A percentile compares a stretch with the other conserved stretches of the same genome.
phyloP scores from a whole-genome alignment of 129 eudicot genomes.

The Tagetes patula region DNA sequence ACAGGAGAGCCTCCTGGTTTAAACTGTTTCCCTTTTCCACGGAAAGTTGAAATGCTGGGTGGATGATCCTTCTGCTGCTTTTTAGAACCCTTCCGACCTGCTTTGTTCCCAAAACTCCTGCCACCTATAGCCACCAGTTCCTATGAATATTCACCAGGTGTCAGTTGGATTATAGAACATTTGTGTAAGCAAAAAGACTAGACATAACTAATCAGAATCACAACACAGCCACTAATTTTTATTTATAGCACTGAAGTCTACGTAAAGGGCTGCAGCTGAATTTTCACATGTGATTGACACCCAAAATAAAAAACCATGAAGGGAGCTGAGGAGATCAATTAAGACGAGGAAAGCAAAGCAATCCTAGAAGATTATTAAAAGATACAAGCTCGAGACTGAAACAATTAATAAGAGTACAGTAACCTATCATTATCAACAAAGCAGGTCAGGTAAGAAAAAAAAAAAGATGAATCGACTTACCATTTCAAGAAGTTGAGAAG shows the following conservation, averaged over 20 bases:
- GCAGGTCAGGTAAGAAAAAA: background rate
- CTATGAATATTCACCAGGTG: slow-evolving; percentile 36
- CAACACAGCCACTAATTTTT: background rate
- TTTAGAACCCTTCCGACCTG: slow-evolving; percentile 73
- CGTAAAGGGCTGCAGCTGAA: slow-evolving; percentile 15
- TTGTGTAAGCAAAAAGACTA: background rate
- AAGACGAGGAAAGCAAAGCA: background rate
- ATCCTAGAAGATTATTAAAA: background rate
- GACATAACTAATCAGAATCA: background rate
- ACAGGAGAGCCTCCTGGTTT: slow-evolving; percentile 51
- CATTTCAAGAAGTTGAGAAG: slow-evolving; percentile 95
- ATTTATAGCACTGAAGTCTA: slow-evolving; percentile 8
- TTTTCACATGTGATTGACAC: slow-evolving; percentile 9
- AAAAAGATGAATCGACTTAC: slow-evolving; percentile 41
- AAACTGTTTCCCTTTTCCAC: slow-evolving; percentile 60
- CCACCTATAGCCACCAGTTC: slow-evolving; percentile 86
- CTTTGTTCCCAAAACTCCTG: slow-evolving; percentile 56
- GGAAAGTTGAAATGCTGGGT: slow-evolving; percentile 35
- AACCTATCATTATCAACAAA: background rate
- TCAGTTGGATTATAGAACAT: background rate
- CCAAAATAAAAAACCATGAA: slow-evolving; percentile 2
- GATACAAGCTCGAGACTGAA: slow-evolving; percentile 8
- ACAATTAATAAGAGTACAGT: background rate
- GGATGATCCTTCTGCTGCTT: slow-evolving; percentile 56
- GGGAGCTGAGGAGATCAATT: background rate